phyloP scores from a whole-genome alignment of 768 basidiomycete genomes.

The Kwoniella bestiolae region DNA sequence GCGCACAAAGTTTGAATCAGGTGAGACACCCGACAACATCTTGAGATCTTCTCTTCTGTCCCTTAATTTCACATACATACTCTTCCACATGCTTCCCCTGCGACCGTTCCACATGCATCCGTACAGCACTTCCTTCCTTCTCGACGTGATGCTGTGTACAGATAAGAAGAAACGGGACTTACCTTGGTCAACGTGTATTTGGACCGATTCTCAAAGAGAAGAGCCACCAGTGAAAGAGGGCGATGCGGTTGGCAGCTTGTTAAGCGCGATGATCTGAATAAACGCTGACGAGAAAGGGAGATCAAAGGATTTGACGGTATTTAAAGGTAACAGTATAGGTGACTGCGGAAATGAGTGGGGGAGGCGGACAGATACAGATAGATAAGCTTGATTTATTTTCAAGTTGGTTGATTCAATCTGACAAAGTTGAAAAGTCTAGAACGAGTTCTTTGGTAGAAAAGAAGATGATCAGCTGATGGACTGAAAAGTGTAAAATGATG shows the following conservation, averaged over 20 bases:
- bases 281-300: background rate
- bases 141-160: background rate
- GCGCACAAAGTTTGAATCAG: background rate
- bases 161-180: background rate
- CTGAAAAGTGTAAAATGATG: too few species aligned
- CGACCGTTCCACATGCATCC: background rate
- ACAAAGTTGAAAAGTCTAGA: background rate
- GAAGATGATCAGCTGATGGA: background rate
- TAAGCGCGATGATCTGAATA: too few species aligned
- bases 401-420: background rate
- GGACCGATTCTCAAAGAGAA: background rate
- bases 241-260: too few species aligned
- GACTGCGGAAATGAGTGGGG: conserved; percentile 2
- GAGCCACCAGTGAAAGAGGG: background rate
- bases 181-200: background rate
- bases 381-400: conserved; percentile 1
- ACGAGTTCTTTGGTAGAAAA: background rate
- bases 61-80: background rate
- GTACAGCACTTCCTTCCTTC: too few species aligned
- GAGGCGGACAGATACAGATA: background rate
- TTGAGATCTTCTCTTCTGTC: background rate
- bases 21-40: background rate
- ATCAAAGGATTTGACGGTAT: background rate
- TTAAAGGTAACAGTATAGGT: background rate
- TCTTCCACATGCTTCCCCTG: background rate